phyloP scores from a whole-genome alignment of 225 moss, liverwort and hornwort species.

The Lunularia cruciata region DNA sequence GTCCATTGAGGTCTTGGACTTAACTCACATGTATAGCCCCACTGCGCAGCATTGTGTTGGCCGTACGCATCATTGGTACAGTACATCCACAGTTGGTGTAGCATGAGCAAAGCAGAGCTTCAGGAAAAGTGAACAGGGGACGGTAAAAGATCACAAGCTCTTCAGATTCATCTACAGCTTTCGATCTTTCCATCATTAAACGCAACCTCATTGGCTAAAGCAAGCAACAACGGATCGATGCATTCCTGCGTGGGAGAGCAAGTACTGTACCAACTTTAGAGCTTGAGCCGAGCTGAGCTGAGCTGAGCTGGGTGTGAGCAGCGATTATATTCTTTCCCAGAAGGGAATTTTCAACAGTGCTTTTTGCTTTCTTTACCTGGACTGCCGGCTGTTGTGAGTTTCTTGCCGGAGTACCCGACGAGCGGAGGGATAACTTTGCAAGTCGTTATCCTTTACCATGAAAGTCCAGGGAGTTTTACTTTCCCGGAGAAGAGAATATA shows the following conservation, averaged over 20 bases:
- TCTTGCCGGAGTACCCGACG: too few species aligned
- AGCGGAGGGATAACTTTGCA: too few species aligned
- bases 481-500: too few species aligned
- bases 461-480: too few species aligned
- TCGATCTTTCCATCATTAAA: neutral
- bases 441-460: too few species aligned
- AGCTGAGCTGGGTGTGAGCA: neutral
- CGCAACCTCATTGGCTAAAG: neutral
- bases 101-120: slow-evolving; percentile 5
- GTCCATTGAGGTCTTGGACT: slow-evolving; percentile 14
- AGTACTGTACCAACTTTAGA: neutral
- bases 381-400: too few species aligned
- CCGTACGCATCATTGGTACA: slow-evolving; percentile 4
- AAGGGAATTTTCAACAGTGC: slow-evolving; percentile 1
- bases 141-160: neutral
- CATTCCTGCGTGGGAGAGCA: neutral
- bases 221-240: slow-evolving; percentile 3
- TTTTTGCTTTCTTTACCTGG: neutral
- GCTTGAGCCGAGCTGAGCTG: neutral
- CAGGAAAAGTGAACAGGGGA: neutral
- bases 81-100: slow-evolving; percentile 3
- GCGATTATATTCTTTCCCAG: neutral
- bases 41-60: neutral
- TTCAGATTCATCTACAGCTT: slow-evolving; percentile 5
- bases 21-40: slow-evolving; percentile 1